Percentiles rank a stretch among this genome's conserved stretches.
Conservation (phyloP, 176 grass and related monocot species). For the Musa beccarii region DNA sequence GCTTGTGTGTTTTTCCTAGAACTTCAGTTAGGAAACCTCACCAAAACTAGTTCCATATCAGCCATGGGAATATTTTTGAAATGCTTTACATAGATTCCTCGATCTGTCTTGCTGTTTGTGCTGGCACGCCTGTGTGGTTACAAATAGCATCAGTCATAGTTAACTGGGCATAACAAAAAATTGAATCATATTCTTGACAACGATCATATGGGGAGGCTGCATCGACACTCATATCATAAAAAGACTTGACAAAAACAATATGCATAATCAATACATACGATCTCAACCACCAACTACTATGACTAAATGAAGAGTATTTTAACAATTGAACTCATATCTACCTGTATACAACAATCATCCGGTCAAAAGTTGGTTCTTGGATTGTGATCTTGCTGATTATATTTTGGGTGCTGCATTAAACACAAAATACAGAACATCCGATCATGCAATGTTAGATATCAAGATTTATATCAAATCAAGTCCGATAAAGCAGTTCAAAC, state of each 20-base stretch:
- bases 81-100: slow-evolving; percentile 89
- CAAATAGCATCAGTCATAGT: background rate
- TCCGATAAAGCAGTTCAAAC: slow-evolving; percentile 25
- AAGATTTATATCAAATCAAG: background rate
- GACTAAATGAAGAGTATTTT: background rate
- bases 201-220: too few relatives aligned
- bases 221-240: too few relatives aligned
- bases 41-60: slow-evolving; percentile 96
- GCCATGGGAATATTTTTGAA: slow-evolving; percentile 99
- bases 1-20: background rate
- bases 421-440: background rate
- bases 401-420: slow-evolving; percentile 44
- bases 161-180: background rate
- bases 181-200: too few relatives aligned
- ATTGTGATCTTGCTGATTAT: slow-evolving; percentile 65
- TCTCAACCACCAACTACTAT: background rate
- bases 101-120: slow-evolving; percentile 45
- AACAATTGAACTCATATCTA: slow-evolving; percentile 9
- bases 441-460: background rate
- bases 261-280: background rate
- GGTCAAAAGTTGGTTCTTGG: slow-evolving; percentile 96
- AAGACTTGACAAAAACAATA: background rate
- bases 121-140: slow-evolving; percentile 44
- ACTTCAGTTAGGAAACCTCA: slow-evolving; percentile 24
- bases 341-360: slow-evolving; percentile 97